Evolutionary conservation across 1,284 basidiomycete species (phyloP), one percentile per base, ranked within the genome.

Genomic region (Mycena sp.): DNA sequence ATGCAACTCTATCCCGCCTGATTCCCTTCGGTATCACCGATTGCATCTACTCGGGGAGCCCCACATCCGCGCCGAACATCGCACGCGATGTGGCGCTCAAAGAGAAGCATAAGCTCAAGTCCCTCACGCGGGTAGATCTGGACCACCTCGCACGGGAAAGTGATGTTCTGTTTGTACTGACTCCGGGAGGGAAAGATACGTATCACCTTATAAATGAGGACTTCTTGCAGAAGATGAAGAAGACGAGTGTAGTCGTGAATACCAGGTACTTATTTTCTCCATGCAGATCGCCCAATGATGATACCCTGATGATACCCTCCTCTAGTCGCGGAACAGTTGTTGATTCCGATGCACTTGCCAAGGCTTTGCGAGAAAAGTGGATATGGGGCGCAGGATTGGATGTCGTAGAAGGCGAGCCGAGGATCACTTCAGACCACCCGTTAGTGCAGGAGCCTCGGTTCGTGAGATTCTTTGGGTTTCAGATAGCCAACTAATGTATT

Each of bases 371-470:
- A 49, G 85, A 90, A 65, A 85, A 85, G 2, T 88, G 89, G 84
- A 92, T 99, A 43, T 97, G 92, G 82, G 96, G 90, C 23, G 97
- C 97, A 0, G 97, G 94, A 0, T 72, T 99, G 6, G 97, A 99
- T 75, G 97, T 99, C 32, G 88, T 98, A 11, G 94, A 96, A 68
- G 94, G 94, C 29, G 97, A 99, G 76, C 97, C 97, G 0, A 79
- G 91, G 49, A 83, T 99, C 30, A 71, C 77, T 1, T 76, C 80
- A 3, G 89, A 93, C 69, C 95, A 99, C 75, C 89, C 92, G 1
- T 77, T 98, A 44, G 87, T 98, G 37, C 85, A 85, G 69, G 87
- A 94, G 63, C 87, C 89, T 7, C 85, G 87, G 87, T 93, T 69
- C 72, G 86, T 74, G 21, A 37, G 28, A n/a, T n/a, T n/a, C n/a